Conservation (phyloP, 208 protist species). For the Leishmania turanica region DNA sequence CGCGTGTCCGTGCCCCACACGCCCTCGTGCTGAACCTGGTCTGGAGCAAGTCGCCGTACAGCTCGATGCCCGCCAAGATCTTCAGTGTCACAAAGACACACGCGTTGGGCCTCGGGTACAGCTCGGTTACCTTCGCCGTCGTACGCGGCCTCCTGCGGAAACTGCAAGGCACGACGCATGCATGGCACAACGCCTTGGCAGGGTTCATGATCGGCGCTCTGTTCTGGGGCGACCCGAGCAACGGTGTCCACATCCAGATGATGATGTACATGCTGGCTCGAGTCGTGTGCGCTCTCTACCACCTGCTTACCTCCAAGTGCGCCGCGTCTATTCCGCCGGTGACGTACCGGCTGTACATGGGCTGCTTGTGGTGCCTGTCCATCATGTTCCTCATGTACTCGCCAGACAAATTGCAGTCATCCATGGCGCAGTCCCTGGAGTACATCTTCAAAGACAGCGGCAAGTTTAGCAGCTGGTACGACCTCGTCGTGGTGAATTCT, state of each 20-base stretch:
- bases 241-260: slow-evolving; percentile 84
- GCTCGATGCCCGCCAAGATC: slow-evolving; percentile 60
- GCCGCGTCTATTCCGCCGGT: slow-evolving; percentile 24
- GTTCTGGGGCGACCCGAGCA: slow-evolving; percentile 77
- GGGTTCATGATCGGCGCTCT: slow-evolving; percentile 72
- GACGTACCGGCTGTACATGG: slow-evolving; percentile 68
- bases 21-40: slow-evolving; percentile 88
- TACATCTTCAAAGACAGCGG: slow-evolving; percentile 87
- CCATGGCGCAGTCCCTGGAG: slow-evolving; percentile 77
- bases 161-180: slow-evolving; percentile 34
- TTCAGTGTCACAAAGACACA: slow-evolving; percentile 72
- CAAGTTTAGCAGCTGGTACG: slow-evolving; percentile 70
- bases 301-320: slow-evolving; percentile 47
- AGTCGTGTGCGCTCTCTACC: slow-evolving; percentile 59
- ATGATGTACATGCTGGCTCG: slow-evolving; percentile 92
- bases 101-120: slow-evolving; percentile 70
- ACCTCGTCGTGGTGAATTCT: slow-evolving; percentile 67
- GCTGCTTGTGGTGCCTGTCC: slow-evolving; percentile 71
- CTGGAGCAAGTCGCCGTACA: slow-evolving; percentile 73
- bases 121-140: slow-evolving; percentile 57
- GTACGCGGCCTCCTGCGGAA: slow-evolving; percentile 49
- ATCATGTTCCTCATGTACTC: slow-evolving; percentile 76
- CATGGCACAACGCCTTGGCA: slow-evolving; percentile 80
- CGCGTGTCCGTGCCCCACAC: slow-evolving; percentile 82
- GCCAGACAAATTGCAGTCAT: slow-evolving; percentile 75